phyloP scores from a whole-genome alignment of 345 rosid genomes.

The Eucalyptus decipiens region DNA sequence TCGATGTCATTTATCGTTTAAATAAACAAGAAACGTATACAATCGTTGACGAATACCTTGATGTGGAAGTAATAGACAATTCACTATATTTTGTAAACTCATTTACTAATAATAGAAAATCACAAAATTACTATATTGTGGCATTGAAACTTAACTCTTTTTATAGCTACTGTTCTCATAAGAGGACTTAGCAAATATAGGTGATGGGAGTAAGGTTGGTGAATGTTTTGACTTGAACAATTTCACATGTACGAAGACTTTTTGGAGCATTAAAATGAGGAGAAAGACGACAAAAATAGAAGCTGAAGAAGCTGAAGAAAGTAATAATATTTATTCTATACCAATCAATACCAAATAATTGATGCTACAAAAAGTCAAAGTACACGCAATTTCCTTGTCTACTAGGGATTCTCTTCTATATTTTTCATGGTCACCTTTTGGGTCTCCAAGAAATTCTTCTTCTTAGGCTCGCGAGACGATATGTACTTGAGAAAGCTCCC shows the following conservation, averaged over 20 bases:
- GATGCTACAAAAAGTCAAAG: not conserved
- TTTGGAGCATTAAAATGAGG: not conserved
- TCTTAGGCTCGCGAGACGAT: conserved; percentile 55
- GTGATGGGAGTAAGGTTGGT: not conserved
- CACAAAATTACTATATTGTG: not conserved
- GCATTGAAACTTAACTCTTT: not conserved
- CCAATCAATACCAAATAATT: not conserved
- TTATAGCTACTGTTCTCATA: not conserved
- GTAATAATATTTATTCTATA: not conserved
- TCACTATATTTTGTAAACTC: not conserved
- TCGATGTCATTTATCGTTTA: not conserved
- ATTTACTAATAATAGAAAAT: not conserved
- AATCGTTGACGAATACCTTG: rapidly evolving
- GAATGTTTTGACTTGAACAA: not conserved
- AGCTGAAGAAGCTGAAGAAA: not conserved
- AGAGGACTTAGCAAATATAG: not conserved
- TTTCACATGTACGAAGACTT: not conserved
- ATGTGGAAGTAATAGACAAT: rapidly evolving
- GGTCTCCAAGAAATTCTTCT: conserved; percentile 66
- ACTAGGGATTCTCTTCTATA: not conserved
- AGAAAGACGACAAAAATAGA: not conserved
- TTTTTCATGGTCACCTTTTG: conserved; percentile 21
- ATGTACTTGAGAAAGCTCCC: conserved; percentile 57
- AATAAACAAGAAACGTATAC: not conserved
- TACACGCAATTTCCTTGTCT: not conserved